These are phyloP conservation scores for Schizosaccharomyces versatilis DNA, from an alignment of 1,139 yeast genomes.

Conservation along the genomic window DNA sequence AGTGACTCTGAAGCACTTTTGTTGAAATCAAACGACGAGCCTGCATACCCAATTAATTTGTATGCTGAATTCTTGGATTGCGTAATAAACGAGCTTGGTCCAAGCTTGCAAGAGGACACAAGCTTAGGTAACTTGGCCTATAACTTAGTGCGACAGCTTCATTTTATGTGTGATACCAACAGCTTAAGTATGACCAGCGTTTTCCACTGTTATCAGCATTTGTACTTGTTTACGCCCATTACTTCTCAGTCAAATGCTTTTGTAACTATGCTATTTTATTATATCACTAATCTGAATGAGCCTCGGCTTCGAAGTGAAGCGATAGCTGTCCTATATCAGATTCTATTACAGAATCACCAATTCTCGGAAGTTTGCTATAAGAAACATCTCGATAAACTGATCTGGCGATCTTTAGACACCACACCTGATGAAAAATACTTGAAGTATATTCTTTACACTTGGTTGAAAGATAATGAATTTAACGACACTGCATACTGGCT, in stretches of 20 bases:
- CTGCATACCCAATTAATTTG: background rate
- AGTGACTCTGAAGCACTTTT: background rate
- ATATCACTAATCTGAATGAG: background rate
- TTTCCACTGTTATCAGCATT: background rate
- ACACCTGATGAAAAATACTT: background rate
- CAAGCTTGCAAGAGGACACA: background rate
- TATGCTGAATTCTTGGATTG: background rate
- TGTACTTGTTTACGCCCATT: background rate
- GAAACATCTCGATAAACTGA: background rate
- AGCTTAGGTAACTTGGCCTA: background rate
- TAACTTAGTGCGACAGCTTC: background rate
- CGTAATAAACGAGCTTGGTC: background rate
- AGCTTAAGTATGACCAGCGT: background rate
- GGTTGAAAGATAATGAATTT: background rate
- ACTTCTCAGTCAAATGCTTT: background rate
- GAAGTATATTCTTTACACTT: background rate
- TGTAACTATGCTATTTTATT: background rate
- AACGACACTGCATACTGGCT: background rate
- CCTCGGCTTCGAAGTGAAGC: background rate
- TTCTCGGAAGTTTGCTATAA: background rate
- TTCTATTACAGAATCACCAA: background rate
- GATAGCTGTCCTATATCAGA: background rate
- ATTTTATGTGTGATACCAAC: background rate
- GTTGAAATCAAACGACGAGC: background rate
- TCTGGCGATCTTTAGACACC: background rate